Evolutionary conservation across 2,329 filamentous ascomycete species (phyloP), one percentile per base, ranked within the genome.

Genomic region (Fusarium hostae): DNA sequence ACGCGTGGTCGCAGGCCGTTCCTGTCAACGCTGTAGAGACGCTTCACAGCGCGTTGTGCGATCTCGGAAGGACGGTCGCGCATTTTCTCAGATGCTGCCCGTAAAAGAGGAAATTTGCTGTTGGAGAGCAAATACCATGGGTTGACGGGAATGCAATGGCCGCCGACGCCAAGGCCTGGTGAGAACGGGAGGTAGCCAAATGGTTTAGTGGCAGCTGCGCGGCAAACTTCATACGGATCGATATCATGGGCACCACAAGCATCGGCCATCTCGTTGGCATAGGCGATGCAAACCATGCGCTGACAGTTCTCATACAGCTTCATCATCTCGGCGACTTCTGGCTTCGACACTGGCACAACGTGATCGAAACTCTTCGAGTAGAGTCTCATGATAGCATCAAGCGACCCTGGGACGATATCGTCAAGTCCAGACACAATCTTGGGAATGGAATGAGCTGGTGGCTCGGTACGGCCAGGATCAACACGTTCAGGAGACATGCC

Each of bases 241-340:
- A 88, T 86, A 28, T 75, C 80, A 50, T 84, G 81, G 1, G 77
- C 66, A 11, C 76, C 58, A 59, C 86, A 88, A 10, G 86, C 86
- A 68, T 88, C 85, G 2, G 86, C 85, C 84, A 88, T 87, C 67
- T 88, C 86, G 70, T 88, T 88, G 61, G 83, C 85, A 61, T 86
- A 88, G 1, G 86, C 86, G 37, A 87, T 86, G 72, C 82, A 82
- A 16, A 88, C 79, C 84, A 87, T 88, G 4, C 86, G 81, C 74
- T 88, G 86, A 73, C 87, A 89, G 74, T 88, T 89, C 66, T 88
- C 86, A 72, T 87, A 89, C 16, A 89, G 78, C 77, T 89, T 89
- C 68, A 83, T 86, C 85, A 88, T 88, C 76, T 88, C 87, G 3
- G 87, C 87, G 2, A 87, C 86, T 71, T 89, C 87, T 3, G 86